Evolutionary conservation across 176 grass and related monocot genomes (phyloP).

Genomic region (Eremochloa ophiuroides): DNA sequence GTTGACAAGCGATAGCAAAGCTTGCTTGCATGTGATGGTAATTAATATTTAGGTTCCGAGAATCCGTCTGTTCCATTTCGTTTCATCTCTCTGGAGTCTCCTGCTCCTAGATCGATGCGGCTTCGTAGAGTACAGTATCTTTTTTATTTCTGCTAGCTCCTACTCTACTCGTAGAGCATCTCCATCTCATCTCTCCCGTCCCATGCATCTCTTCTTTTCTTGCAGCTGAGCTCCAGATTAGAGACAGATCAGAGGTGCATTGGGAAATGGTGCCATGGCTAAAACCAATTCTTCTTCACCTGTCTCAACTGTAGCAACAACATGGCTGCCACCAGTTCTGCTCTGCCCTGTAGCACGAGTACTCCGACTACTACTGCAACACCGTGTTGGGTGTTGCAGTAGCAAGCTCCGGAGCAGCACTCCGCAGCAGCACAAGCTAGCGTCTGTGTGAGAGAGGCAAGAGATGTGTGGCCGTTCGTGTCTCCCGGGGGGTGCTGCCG

Average conservation of each 20-base stretch:
- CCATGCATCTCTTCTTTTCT: slow-evolving; percentile 15
- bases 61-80: slow-evolving; percentile 14
- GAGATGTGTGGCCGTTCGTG: slow-evolving; percentile 18
- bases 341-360: neutral
- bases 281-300: neutral
- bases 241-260: slow-evolving; percentile 9
- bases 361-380: too few species aligned
- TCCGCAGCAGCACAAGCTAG: neutral
- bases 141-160: too few species aligned
- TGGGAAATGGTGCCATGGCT: slow-evolving; percentile 3
- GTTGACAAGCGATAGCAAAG: slow-evolving; percentile 16
- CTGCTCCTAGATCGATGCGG: neutral
- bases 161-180: neutral
- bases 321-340: neutral
- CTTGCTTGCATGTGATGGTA: neutral
- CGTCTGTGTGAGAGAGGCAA: neutral
- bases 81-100: neutral
- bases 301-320: slow-evolving; percentile 5
- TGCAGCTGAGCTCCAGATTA: neutral
- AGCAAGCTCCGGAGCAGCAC: too few species aligned
- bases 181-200: neutral
- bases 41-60: slow-evolving; percentile 33
- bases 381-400: neutral
- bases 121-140: neutral
- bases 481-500: slow-evolving; percentile 23